Base-by-base conservation (phyloP, 202 grass and related monocot genomes). In the Brachypodium distachyon region DNA sequence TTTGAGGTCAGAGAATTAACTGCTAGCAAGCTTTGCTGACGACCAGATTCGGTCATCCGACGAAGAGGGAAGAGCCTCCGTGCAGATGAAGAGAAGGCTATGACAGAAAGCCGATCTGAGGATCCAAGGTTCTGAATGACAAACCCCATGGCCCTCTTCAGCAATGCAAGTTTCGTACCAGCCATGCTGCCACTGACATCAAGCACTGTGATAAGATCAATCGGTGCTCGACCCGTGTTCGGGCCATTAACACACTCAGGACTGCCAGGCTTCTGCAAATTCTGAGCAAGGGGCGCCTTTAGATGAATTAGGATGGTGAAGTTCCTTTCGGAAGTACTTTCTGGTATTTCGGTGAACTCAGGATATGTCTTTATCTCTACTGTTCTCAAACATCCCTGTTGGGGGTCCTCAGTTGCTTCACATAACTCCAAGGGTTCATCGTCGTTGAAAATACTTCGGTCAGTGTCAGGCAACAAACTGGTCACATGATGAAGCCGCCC, bases 101-200 rank as follows among this genome's bases (percentile, higher is more conserved):
- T 86, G 69, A 97, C 87, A 6, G 95, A 97, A 42, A 94, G 87
- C 5, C 91, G 84, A 21, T 97, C 95, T 12, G 85, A 82, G 33
- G 95, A 82, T 32, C 89, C 91, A 83, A 97, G 89, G 56, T 94
- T 94, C 73, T 97, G 95, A 78, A 94, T 97, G 40, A 97, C 95
- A 88, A 97, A 97, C 4, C 95, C 95, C 95, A 97, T 97, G 61
- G 94, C 94, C 72, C 89, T 91, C 82, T 97, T 97, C 53, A 97
- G 83, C 76, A 97, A 68, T 65, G 94, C 91, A 48, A 97, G 94
- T 25, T 97, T 97, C 46, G 91, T 97, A 18, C 94, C 94, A 36
- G 88, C 72, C 95, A 97, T 97, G 80, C 95, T 97, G 18, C 95
- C 95, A 52, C 95, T 97, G 27, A 94, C 89, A 90, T 97, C 95